A percentile compares a stretch with the other conserved stretches of the same genome.
phyloP scores from a whole-genome alignment of 106 monocot species.

The Dactylorhiza incarnata region DNA sequence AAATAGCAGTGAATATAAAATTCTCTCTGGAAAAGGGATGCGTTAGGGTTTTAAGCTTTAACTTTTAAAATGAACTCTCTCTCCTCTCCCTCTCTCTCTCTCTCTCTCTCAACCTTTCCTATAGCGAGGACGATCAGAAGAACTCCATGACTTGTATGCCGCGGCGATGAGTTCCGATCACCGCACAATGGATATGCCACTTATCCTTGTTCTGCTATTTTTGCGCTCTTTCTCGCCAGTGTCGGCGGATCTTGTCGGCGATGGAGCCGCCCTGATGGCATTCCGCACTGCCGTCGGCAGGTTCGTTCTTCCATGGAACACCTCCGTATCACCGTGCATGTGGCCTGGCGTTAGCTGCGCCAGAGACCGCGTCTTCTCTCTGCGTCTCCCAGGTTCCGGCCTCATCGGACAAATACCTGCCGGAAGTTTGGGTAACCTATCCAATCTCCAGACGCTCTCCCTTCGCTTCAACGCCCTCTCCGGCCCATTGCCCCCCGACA shows the following conservation, averaged over 20 bases:
- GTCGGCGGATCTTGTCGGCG: conserved; percentile 33
- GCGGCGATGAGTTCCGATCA: conserved; percentile 4
- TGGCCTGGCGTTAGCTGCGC: conserved; percentile 47
- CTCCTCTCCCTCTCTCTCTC: not conserved
- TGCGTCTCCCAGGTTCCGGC: conserved; percentile 62
- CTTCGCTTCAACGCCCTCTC: conserved; percentile 71
- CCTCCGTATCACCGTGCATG: conserved; percentile 44
- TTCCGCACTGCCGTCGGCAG: conserved; percentile 43
- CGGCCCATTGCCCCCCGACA: conserved; percentile 56
- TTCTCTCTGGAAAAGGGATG: not conserved
- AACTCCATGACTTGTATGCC: conserved; percentile 1
- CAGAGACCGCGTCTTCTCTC: conserved; percentile 35
- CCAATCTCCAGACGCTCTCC: conserved; percentile 49
- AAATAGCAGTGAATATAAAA: not conserved
- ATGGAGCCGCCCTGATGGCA: conserved; percentile 41
- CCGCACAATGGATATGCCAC: conserved; percentile 8
- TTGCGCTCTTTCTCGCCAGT: conserved; percentile 5
- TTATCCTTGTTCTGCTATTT: conserved; percentile 13
- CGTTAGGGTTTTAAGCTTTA: not conserved
- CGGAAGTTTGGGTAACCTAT: conserved; percentile 48
- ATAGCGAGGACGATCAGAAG: no score
- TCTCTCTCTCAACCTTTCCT: conserved; percentile 1
- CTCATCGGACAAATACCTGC: conserved; percentile 63
- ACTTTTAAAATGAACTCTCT: not conserved
- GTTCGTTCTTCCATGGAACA: conserved; percentile 28